phyloP scores from a whole-genome alignment of 371 early-diverging fungal species.

The Funneliformis caledonium region DNA sequence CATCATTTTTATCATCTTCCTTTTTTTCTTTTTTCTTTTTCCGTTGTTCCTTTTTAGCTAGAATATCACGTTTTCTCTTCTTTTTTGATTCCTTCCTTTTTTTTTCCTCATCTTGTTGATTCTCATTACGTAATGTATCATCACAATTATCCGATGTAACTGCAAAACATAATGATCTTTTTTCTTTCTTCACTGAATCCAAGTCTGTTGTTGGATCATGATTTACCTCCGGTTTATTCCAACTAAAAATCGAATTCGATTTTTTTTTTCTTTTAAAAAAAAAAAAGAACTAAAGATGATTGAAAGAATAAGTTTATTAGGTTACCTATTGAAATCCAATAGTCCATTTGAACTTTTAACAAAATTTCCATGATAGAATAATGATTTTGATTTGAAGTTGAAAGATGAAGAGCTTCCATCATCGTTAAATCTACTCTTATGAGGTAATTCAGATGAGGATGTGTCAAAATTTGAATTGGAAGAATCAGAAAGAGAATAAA shows the following conservation, averaged over 20 bases:
- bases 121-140: no score
- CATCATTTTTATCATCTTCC: background rate
- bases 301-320: background rate
- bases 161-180: background rate
- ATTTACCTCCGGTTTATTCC: background rate
- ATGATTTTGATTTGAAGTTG: background rate
- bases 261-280: background rate
- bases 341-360: background rate
- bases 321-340: background rate
- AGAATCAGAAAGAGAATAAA: constrained; percentile 1
- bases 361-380: background rate
- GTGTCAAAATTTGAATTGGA: background rate
- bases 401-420: background rate
- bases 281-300: background rate
- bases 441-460: background rate
- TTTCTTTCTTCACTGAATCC: background rate
- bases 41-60: background rate
- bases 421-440: background rate
- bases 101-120: background rate
- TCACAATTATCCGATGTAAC: background rate
- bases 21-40: no score
- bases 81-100: background rate
- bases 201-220: background rate
- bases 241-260: background rate
- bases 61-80: background rate